These are phyloP conservation scores for Saturnispora diversa DNA, from an alignment of 805 yeast species.

Conservation along the genomic window DNA sequence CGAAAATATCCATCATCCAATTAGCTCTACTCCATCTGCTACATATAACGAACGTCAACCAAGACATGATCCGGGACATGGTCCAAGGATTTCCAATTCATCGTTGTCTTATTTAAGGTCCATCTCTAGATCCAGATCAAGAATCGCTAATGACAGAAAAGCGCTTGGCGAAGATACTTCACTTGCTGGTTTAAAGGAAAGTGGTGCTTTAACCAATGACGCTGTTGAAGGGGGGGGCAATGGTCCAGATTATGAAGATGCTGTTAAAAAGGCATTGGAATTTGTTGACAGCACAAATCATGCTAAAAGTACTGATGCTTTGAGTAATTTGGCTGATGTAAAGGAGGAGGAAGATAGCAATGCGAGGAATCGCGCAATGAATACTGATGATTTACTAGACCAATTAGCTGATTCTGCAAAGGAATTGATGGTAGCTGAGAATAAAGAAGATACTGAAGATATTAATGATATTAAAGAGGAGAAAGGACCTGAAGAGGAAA, in stretches of 20 bases:
- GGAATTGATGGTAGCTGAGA: slow-evolving; percentile 10
- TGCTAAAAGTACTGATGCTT: slow-evolving; percentile 18
- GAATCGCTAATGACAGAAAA: slow-evolving; percentile 33
- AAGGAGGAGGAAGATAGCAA: slow-evolving; percentile 15
- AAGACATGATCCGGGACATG: slow-evolving; percentile 31
- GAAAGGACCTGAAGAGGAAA: neutral
- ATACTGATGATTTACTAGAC: slow-evolving; percentile 11
- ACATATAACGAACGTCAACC: slow-evolving; percentile 31
- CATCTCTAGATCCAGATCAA: slow-evolving; percentile 56
- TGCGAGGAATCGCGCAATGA: slow-evolving; percentile 16
- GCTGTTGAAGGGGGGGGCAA: slow-evolving; percentile 41
- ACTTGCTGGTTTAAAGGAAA: slow-evolving; percentile 40
- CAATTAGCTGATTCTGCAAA: slow-evolving; percentile 14
- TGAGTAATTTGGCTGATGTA: slow-evolving; percentile 15
- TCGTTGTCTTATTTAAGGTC: slow-evolving; percentile 54
- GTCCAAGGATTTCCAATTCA: slow-evolving; percentile 25
- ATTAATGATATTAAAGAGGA: neutral
- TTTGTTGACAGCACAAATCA: slow-evolving; percentile 22
- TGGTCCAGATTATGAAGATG: slow-evolving; percentile 41
- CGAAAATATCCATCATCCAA: slow-evolving; percentile 18
- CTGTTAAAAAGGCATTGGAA: slow-evolving; percentile 40
- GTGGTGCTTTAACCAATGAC: slow-evolving; percentile 44
- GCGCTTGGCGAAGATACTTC: slow-evolving; percentile 26
- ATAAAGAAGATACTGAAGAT: neutral
- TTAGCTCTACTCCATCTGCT: slow-evolving; percentile 25